Percentiles rank a stretch among this genome's conserved stretches.
These are phyloP conservation scores for Entoloma clypeatum DNA, from an alignment of 1,284 basidiomycete species.

Conservation along the genomic window DNA sequence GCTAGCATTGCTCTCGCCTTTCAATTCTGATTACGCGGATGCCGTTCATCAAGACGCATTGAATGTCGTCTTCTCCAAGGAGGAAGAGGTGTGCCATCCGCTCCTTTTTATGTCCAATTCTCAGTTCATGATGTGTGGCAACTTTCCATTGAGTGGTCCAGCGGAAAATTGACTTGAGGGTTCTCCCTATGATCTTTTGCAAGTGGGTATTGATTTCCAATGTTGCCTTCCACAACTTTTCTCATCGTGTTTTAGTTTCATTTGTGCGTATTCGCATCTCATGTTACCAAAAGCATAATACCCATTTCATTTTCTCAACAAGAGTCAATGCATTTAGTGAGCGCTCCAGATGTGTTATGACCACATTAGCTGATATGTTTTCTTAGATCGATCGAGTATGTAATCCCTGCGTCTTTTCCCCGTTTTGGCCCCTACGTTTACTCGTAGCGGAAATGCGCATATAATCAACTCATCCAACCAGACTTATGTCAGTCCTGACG, in stretches of 20 bases:
- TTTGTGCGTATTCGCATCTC: too few species aligned
- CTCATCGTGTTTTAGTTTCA: too few species aligned
- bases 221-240: not conserved
- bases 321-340: slow-evolving; percentile 59
- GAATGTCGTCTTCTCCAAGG: slow-evolving; percentile 40
- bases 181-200: slow-evolving; percentile 44
- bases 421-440: not conserved
- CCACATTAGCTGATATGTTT: slow-evolving; percentile 5
- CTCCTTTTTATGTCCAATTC: not conserved
- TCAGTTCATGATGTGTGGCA: slow-evolving; percentile 1
- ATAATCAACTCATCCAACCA: slow-evolving; percentile 47
- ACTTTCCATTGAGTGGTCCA: slow-evolving; percentile 35
- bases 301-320: too few species aligned
- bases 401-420: slow-evolving; percentile 24
- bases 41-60: slow-evolving; percentile 50
- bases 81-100: slow-evolving; percentile 43
- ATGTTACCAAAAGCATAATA: too few species aligned
- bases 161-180: slow-evolving; percentile 44
- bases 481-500: slow-evolving; percentile 39
- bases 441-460: slow-evolving; percentile 48
- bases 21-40: slow-evolving; percentile 40
- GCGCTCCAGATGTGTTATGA: slow-evolving; percentile 4
- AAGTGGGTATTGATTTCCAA: slow-evolving; percentile 30
- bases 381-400: slow-evolving; percentile 52
- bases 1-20: slow-evolving; percentile 45